Evolutionary conservation across 768 basidiomycete genomes (phyloP).

Genomic region (Butyriboletus loyo): DNA sequence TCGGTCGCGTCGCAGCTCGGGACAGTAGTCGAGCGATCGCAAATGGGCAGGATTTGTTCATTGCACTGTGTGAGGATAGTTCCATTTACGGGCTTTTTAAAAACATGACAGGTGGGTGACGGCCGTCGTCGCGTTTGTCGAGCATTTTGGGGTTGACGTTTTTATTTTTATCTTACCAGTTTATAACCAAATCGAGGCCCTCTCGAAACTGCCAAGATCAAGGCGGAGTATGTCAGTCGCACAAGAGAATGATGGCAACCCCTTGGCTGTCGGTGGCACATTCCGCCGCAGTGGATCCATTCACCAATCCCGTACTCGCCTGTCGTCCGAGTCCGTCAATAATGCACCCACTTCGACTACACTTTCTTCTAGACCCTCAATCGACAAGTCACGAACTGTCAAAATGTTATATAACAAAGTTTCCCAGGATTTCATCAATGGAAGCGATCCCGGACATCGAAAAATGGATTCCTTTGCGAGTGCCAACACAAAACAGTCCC

Average conservation of each 20-base stretch:
- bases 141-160: conserved; percentile 16
- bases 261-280: conserved; percentile 36
- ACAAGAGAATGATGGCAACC: conserved; percentile 48
- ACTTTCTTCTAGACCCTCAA: conserved; percentile 49
- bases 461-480: conserved; percentile 54
- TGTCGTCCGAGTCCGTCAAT: conserved; percentile 40
- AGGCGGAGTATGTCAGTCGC: conserved; percentile 70
- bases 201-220: conserved; percentile 55
- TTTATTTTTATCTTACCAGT: conserved; percentile 41
- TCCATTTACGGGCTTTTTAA: conserved; percentile 82
- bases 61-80: conserved; percentile 88
- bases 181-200: conserved; percentile 72
- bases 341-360: conserved; percentile 18
- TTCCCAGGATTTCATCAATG: conserved; percentile 38
- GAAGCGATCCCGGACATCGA: conserved; percentile 50
- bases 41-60: conserved; percentile 77
- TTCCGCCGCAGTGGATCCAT: conserved; percentile 25
- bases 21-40: conserved; percentile 80
- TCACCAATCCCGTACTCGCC: conserved; percentile 26
- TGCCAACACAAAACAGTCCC: conserved; percentile 43
- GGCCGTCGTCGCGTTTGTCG: conserved; percentile 15
- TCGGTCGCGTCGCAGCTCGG: conserved; percentile 79
- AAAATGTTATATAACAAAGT: conserved; percentile 52
- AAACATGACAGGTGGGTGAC: conserved; percentile 68
- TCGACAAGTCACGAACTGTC: conserved; percentile 60